phyloP scores from a whole-genome alignment of 164 flowering plant genomes.

The Vitis amurensis region DNA sequence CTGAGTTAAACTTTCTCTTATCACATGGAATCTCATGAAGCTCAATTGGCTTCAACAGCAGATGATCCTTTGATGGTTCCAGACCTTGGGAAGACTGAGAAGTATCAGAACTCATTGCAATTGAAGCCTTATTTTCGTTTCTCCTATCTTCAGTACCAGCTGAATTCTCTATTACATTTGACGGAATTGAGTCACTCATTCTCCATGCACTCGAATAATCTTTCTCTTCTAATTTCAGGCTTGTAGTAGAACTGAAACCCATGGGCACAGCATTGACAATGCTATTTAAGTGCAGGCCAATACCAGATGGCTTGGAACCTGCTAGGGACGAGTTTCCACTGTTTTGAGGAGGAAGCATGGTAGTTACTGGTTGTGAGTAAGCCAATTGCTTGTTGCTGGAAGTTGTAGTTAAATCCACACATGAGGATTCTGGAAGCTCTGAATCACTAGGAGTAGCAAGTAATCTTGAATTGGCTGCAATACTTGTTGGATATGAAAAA shows the following conservation, averaged over 20 bases:
- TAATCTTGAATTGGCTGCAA: conserved; percentile 7
- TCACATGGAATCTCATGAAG: conserved; percentile 18
- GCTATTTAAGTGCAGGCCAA: conserved; percentile 73
- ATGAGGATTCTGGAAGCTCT: conserved; percentile 17
- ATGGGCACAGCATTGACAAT: conserved; percentile 34
- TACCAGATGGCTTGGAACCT: conserved; percentile 48
- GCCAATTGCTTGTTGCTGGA: conserved; percentile 11
- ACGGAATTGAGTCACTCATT: conserved; percentile 18
- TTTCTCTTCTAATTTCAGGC: conserved; percentile 17
- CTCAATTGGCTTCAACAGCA: conserved; percentile 18
- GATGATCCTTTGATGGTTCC: conserved; percentile 14
- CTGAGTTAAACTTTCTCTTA: conserved; percentile 23
- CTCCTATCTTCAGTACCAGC: conserved; percentile 17
- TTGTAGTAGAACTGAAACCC: conserved; percentile 19
- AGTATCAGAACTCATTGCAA: conserved; percentile 19
- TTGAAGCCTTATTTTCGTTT: conserved; percentile 17
- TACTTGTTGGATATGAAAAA: conserved; percentile 8
- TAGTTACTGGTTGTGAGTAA: conserved; percentile 16
- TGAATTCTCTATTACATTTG: conserved; percentile 17
- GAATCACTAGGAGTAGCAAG: conserved; percentile 18
- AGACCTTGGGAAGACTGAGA: conserved; percentile 16
- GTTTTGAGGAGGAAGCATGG: conserved; percentile 9
- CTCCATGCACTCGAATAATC: conserved; percentile 14
- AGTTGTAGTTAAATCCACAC: conserved; percentile 16
- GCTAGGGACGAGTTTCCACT: conserved; percentile 21